Conservation (phyloP, 2,329 filamentous ascomycete genomes). For the Paecilomyces sp. region DNA sequence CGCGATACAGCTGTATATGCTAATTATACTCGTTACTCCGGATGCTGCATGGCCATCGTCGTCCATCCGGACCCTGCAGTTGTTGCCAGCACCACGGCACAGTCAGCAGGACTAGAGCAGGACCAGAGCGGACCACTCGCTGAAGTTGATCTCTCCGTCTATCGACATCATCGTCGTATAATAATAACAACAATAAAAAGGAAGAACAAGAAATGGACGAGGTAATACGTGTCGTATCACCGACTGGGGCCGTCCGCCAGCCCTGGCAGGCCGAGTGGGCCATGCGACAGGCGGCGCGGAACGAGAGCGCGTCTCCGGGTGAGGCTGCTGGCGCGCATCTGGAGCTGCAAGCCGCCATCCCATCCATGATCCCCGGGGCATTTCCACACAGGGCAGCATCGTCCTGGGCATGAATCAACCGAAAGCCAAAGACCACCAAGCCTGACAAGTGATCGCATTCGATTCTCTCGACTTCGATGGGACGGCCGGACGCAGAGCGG, state of each 20-base stretch:
- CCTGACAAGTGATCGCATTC: too few relatives aligned
- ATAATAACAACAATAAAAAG: background rate
- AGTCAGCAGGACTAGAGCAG: background rate
- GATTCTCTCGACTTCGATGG: background rate
- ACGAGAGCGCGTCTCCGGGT: slow-evolving; percentile 17
- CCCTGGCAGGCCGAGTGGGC: background rate
- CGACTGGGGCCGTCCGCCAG: background rate
- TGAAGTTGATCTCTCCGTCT: too few relatives aligned
- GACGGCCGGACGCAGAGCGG: background rate
- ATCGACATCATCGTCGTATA: too few relatives aligned
- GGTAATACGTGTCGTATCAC: background rate
- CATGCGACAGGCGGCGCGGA: slow-evolving; percentile 8
- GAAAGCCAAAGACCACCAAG: background rate
- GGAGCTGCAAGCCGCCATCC: slow-evolving; percentile 3
- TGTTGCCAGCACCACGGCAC: background rate
- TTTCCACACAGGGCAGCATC: background rate
- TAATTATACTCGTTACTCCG: background rate
- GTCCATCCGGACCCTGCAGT: background rate
- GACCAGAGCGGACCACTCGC: background rate
- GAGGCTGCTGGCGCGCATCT: slow-evolving; percentile 13
- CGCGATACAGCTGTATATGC: background rate
- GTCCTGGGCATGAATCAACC: background rate
- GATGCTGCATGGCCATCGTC: background rate
- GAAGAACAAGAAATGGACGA: background rate
- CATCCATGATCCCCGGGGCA: background rate